A percentile compares a stretch with the other conserved stretches of the same genome.
Evolutionary conservation across 352 stramenopile genomes (phyloP).

Genomic region (Blastocystis sp.): DNA sequence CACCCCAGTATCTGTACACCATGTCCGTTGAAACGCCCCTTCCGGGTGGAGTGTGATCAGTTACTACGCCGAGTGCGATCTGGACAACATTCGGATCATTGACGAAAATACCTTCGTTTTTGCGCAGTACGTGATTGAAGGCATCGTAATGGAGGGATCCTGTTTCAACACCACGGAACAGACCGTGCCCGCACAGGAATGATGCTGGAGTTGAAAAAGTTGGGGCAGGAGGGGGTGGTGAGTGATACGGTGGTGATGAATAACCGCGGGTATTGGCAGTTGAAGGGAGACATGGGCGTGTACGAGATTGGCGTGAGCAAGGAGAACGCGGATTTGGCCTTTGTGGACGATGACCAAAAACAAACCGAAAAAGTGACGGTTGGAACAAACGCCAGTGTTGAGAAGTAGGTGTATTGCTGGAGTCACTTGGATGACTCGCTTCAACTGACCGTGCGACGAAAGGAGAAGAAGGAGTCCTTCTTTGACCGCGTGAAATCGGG

Average conservation of each 20-base stretch:
- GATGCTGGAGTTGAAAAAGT: conserved; percentile 79
- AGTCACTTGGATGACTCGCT: conserved; percentile 44
- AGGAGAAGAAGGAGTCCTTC: background rate
- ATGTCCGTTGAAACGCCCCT: conserved; percentile 72
- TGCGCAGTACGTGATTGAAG: conserved; percentile 44
- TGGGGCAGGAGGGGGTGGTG: background rate
- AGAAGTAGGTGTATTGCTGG: conserved; percentile 10
- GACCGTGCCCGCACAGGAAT: conserved; percentile 79
- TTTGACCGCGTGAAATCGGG: conserved; percentile 34
- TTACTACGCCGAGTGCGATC: conserved; percentile 62
- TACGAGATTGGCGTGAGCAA: conserved; percentile 85
- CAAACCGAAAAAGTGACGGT: background rate
- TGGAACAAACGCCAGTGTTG: background rate
- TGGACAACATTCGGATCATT: conserved; percentile 43
- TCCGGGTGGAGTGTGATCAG: conserved; percentile 49
- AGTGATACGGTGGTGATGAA: conserved; percentile 97
- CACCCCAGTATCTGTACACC: conserved; percentile 76
- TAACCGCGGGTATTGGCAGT: conserved; percentile 97
- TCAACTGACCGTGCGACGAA: background rate
- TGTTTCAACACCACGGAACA: conserved; percentile 1
- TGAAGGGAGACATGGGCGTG: conserved; percentile 90
- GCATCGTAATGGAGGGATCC: conserved; percentile 20
- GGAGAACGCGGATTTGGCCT: conserved; percentile 78
- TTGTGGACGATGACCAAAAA: conserved; percentile 74
- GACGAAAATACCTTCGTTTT: conserved; percentile 64